A percentile compares a stretch with the other conserved stretches of the same genome.
Evolutionary conservation across 495 filamentous ascomycete genomes (phyloP).

Genomic region (Cercophora newfieldiana): DNA sequence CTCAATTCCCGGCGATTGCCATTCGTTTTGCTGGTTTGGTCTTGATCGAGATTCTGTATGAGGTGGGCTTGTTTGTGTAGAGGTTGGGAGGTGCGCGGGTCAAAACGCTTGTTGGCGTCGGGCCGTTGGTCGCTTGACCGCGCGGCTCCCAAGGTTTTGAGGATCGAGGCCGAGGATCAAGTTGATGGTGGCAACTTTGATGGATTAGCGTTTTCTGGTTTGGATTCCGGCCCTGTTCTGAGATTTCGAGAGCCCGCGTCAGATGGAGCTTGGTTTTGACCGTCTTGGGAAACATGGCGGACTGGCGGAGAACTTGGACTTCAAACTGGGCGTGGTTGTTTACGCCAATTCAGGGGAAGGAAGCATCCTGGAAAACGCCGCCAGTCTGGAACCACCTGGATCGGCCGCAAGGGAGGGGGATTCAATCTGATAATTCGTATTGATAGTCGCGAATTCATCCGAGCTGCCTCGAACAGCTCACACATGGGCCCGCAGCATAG

Average conservation of each 20-base stretch:
- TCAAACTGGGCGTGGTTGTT: not conserved
- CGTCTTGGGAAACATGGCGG: too few species aligned
- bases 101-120: not conserved
- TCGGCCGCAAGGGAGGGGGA: not conserved
- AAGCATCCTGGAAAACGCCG: not conserved
- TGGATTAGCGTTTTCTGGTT: not conserved
- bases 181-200: not conserved
- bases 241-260: too few species aligned
- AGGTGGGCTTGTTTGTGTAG: not conserved
- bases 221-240: too few species aligned
- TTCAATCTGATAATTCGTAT: not conserved
- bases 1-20: conserved; percentile 29
- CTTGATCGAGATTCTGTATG: not conserved
- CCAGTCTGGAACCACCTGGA: not conserved
- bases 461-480: not conserved
- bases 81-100: not conserved
- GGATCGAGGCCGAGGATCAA: too few species aligned
- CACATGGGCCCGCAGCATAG: not conserved
- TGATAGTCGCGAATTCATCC: not conserved
- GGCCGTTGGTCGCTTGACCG: too few species aligned
- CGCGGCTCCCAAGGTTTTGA: not conserved
- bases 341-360: not conserved
- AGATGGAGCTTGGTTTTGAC: too few species aligned
- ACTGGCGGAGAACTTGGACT: too few species aligned
- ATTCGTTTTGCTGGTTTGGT: conserved; percentile 12